Percentiles rank a stretch among this genome's conserved stretches.
Evolutionary conservation across 768 basidiomycete species (phyloP).

Genomic region (Boletus rubescentipes): DNA sequence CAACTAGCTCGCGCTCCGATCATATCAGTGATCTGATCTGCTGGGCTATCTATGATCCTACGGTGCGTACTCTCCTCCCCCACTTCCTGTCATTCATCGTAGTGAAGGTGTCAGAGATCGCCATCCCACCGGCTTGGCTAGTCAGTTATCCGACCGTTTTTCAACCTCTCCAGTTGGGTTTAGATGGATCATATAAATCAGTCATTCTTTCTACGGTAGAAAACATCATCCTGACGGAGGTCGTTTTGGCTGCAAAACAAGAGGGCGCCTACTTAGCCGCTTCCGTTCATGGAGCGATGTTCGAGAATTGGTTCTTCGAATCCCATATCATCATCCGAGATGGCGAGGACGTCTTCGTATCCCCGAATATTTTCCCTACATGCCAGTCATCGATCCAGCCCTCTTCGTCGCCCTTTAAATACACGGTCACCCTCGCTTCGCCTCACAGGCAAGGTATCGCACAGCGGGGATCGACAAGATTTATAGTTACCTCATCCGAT

Average conservation of each 20-base stretch:
- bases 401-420: slow-evolving; percentile 32
- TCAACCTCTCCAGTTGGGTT: slow-evolving; percentile 14
- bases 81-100: slow-evolving; percentile 22
- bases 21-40: slow-evolving; percentile 26
- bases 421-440: slow-evolving; percentile 57
- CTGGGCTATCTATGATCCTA: slow-evolving; percentile 37
- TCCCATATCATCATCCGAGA: slow-evolving; percentile 51
- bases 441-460: slow-evolving; percentile 75
- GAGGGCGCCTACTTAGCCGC: slow-evolving; percentile 47
- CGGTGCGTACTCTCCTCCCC: slow-evolving; percentile 32
- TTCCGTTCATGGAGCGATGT: slow-evolving; percentile 27
- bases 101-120: slow-evolving; percentile 32
- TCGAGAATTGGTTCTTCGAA: slow-evolving; percentile 46
- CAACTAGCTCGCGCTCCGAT: slow-evolving; percentile 1
- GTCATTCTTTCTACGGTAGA: slow-evolving; percentile 24
- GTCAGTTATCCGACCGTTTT: slow-evolving; percentile 38
- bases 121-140: slow-evolving; percentile 43
- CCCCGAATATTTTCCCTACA: slow-evolving; percentile 17
- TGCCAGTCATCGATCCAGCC: slow-evolving; percentile 10
- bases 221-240: slow-evolving; percentile 44
- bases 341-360: slow-evolving; percentile 40
- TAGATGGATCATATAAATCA: slow-evolving; percentile 11
- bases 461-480: slow-evolving; percentile 45
- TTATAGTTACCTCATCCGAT: slow-evolving; percentile 47
- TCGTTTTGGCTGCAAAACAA: slow-evolving; percentile 53